A percentile compares a stretch with the other conserved stretches of the same genome.
These are phyloP conservation scores for Calcarisporium arbuscula DNA, from an alignment of 2,329 filamentous ascomycete genomes.

Conservation along the genomic window DNA sequence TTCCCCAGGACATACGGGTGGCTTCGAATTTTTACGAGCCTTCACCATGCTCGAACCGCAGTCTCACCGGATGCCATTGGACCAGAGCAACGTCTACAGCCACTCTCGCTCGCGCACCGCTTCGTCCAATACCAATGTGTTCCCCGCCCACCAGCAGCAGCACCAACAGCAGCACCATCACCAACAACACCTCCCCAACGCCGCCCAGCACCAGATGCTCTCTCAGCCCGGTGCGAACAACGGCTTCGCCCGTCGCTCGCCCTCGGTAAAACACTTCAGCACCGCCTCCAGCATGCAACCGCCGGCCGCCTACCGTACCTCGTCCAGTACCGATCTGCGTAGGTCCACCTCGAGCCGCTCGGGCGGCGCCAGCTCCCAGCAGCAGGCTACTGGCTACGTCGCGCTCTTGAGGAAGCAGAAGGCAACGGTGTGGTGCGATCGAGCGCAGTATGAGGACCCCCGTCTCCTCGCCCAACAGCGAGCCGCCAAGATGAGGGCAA, in stretches of 20 bases:
- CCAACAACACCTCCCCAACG: slow-evolving; percentile 19
- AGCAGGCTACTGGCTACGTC: slow-evolving; percentile 75
- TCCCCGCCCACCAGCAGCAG: slow-evolving; percentile 31
- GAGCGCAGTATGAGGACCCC: slow-evolving; percentile 86
- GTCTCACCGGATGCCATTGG: slow-evolving; percentile 23
- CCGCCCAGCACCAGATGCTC: slow-evolving; percentile 9
- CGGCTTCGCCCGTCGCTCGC: slow-evolving; percentile 42
- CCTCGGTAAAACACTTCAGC: slow-evolving; percentile 63
- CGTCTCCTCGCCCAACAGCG: slow-evolving; percentile 75
- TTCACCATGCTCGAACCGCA: slow-evolving; percentile 26
- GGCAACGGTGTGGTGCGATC: slow-evolving; percentile 96
- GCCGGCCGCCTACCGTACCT: slow-evolving; percentile 50
- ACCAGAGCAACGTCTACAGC: slow-evolving; percentile 35
- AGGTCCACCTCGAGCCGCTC: slow-evolving; percentile 80
- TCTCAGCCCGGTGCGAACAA: slow-evolving; percentile 5
- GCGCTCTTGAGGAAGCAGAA: slow-evolving; percentile 95
- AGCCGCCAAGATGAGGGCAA: slow-evolving; percentile 80
- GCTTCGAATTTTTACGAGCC: too few relatives aligned
- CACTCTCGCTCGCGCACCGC: slow-evolving; percentile 52
- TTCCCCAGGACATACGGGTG: too few relatives aligned
- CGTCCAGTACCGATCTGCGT: slow-evolving; percentile 53
- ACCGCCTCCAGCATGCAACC: slow-evolving; percentile 63
- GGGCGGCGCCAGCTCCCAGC: slow-evolving; percentile 45
- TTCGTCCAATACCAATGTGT: slow-evolving; percentile 48
- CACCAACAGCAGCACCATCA: slow-evolving; percentile 23